phyloP scores from a whole-genome alignment of 805 yeast genomes.

The Wickerhamiella domercqiae region DNA sequence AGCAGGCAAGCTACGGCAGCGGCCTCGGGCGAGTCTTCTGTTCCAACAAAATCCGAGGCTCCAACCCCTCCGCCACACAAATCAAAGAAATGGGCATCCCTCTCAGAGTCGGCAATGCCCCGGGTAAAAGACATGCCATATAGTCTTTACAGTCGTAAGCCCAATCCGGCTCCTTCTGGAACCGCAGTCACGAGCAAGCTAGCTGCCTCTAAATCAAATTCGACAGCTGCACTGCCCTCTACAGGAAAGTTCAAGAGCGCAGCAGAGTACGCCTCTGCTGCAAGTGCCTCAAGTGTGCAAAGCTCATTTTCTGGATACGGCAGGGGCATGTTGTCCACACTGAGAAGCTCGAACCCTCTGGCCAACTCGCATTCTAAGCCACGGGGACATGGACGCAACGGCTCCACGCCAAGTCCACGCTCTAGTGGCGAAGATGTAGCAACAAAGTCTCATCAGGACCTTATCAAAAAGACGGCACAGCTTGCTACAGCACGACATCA shows the following conservation, averaged over 20 bases:
- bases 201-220: slow-evolving; percentile 1
- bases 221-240: not conserved
- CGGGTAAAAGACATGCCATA: slow-evolving; percentile 17
- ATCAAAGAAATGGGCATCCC: not conserved
- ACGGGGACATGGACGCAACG: not conserved
- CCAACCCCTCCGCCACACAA: not conserved
- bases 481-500: slow-evolving; percentile 5
- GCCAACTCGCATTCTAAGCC: slow-evolving; percentile 3
- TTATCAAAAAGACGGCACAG: slow-evolving; percentile 7
- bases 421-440: slow-evolving; percentile 8
- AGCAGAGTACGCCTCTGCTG: slow-evolving; percentile 12
- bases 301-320: not conserved
- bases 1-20: not conserved
- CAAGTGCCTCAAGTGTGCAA: slow-evolving; percentile 6
- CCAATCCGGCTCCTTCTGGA: slow-evolving; percentile 3
- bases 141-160: slow-evolving; percentile 12
- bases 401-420: slow-evolving; percentile 4
- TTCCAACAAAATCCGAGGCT: not conserved
- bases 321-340: slow-evolving; percentile 13
- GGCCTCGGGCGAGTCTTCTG: not conserved
- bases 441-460: slow-evolving; percentile 5
- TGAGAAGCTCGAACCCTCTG: slow-evolving; percentile 11
- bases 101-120: slow-evolving; percentile 8
- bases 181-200: not conserved
- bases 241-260: not conserved